Base-by-base conservation (phyloP, 2,329 filamentous ascomycete genomes). In the Clonostachys solani region DNA sequence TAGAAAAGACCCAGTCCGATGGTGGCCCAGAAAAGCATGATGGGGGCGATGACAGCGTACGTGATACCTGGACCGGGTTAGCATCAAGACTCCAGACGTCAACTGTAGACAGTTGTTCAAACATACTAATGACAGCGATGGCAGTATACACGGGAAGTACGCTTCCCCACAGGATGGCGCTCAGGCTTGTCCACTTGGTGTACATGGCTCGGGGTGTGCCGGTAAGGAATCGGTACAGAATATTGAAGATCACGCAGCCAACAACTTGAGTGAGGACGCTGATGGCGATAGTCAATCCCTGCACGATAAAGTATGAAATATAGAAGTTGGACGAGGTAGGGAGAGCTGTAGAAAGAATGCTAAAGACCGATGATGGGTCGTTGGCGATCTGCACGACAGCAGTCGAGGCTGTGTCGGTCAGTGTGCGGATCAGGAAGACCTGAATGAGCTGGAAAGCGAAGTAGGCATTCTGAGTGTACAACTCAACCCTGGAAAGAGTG, bases 321-420 rank as follows among this genome's bases (percentile, higher is more conserved):
- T 96, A 99, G 61, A 97, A 95, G 71, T 95, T 97, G 52, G 91
- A 92, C 0, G 90, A 84, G 40, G 80, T 84, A 12, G 94, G 94
- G 16, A 99, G 74, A 44, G 87, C 83, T 10, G 73, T 62, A 2
- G 90, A 86, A 10, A 96, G 73, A 45, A 92, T 69, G 4, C 60
- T 67, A 0, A 90, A 83, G 19, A 84, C 80, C 2, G 66, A 66
- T 7, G 67, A 60, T 1, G 91, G 90, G 5, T 89, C 56, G 0
- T 82, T 37, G 17, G 81, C 74, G 45, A 95, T 84, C 40, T 83
- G 58, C 13, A 77, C 69, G 12, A 83, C 77, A 1, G 89, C 81
- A 6, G 84, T 78, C 7, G 89, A 80, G 10, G 91, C 91, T 3
- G 89, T 84, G 36, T 90, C 91, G 7, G 88, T 78, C 16, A 97